Base-by-base conservation (phyloP, 306 rosid genomes). In the Clitoria ternatea region DNA sequence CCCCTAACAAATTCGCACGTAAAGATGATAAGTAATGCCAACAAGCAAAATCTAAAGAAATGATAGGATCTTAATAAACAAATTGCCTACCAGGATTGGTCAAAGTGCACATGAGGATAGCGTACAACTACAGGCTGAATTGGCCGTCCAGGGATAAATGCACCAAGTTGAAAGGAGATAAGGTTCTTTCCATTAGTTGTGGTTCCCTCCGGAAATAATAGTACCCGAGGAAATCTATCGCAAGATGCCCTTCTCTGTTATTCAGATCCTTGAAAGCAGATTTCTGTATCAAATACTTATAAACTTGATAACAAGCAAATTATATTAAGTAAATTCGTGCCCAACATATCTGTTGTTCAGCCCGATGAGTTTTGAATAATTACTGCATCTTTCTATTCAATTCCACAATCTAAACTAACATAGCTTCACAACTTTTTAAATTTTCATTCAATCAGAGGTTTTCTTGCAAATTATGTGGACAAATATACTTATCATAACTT, bases 201-300 rank as follows among this genome's bases (percentile, higher is more conserved):
- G 56, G 99, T 95, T 81, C 97, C 99, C 86, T 95, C 99, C 0
- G 99, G 99, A 89, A 95, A 95, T 86, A 95, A 69, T 59, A 95
- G 88, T 26, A 95, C 84, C 82, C 85, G 90, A 56, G 99, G 96
- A 95, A 87, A 95, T 84, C 82, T 85, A 83, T 83, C 70, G 57
- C 91, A 78, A 39, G 92, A 80, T 74, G 92, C 99, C 87, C 92
- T 89, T 84, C 91, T 95, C 99, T 95, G 97, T 89, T 75, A 83
- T 95, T 84, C 89, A 89, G 77, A 85, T 89, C 99, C 99, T 91
- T 86, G 81, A 95, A 95, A 83, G 89, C 84, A 91, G 74, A 91
- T 69, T 85, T 95, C 87, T 91, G 84, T 87, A 95, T 95, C 99
- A 95, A 88, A 89, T 83, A 73, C 94, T 95, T 81, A 91, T 73